Conservation (phyloP, 306 rosid genomes). For the Trifolium pratense region DNA sequence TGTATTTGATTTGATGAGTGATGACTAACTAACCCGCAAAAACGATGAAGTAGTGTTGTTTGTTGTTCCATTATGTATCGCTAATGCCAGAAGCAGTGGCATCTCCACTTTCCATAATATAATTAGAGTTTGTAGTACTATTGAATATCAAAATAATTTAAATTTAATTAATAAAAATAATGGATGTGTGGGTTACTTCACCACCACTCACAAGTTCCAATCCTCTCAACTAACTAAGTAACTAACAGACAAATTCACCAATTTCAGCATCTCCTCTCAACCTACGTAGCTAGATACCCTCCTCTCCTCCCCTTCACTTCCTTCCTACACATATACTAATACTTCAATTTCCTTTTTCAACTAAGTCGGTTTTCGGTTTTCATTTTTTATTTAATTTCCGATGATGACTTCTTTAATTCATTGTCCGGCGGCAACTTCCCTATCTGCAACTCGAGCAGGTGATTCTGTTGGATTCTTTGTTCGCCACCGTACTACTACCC, state of each 20-base stretch:
- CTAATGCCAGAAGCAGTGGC: background rate
- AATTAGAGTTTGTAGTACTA: background rate
- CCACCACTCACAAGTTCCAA: slow-evolving; percentile 6
- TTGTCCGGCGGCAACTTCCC: slow-evolving; percentile 55
- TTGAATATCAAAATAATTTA: background rate
- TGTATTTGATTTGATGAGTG: background rate
- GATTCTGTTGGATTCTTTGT: slow-evolving; percentile 38
- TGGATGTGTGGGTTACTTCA: background rate
- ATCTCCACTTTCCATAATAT: background rate
- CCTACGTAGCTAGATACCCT: slow-evolving; percentile 50
- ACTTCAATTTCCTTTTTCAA: background rate
- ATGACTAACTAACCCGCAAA: background rate
- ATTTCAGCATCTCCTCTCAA: slow-evolving; percentile 63
- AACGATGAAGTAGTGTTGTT: background rate
- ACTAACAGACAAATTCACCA: slow-evolving; percentile 54
- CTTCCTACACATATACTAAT: background rate
- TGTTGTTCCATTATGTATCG: slow-evolving; percentile 14
- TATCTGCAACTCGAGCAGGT: slow-evolving; percentile 46
- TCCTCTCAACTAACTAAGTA: slow-evolving; percentile 38
- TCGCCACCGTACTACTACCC: slow-evolving; percentile 11
- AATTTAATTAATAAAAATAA: background rate
- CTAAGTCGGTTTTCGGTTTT: slow-evolving; percentile 2
- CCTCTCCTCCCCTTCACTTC: too few species aligned
- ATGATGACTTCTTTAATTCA: slow-evolving; percentile 73
- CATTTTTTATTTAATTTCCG: background rate